phyloP scores from a whole-genome alignment of 2,329 filamentous ascomycete species.

The Ophiostoma sp. region DNA sequence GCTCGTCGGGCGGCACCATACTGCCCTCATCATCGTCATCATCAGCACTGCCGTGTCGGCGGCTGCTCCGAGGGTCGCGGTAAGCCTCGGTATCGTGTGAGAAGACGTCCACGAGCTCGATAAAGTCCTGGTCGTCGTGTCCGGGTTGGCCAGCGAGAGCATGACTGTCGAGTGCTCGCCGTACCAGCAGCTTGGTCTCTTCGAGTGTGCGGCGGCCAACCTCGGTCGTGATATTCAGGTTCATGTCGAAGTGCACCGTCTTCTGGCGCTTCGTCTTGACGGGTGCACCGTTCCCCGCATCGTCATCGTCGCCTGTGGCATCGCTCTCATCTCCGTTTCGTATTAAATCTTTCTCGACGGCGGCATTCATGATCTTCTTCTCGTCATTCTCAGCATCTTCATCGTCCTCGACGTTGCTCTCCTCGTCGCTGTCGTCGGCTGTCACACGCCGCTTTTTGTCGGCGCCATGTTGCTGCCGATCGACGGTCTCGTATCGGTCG shows the following conservation, averaged over 20 bases:
- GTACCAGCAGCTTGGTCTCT: constrained; percentile 57
- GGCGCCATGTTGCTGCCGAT: constrained; percentile 1
- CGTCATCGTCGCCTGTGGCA: constrained; percentile 10
- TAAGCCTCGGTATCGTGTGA: constrained; percentile 49
- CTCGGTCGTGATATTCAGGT: constrained; percentile 57
- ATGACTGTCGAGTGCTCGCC: constrained; percentile 58
- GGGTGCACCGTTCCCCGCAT: neutral
- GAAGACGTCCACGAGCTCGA: constrained; percentile 61
- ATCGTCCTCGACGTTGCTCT: neutral
- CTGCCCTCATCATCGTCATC: constrained; percentile 47
- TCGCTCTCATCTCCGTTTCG: neutral
- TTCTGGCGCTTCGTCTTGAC: constrained; percentile 55
- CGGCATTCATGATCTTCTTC: neutral
- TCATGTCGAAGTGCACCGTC: constrained; percentile 58
- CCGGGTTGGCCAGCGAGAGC: constrained; percentile 44
- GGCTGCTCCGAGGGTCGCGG: constrained; percentile 38
- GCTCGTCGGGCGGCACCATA: constrained; percentile 52
- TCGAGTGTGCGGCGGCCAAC: constrained; percentile 55
- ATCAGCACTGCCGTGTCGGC: constrained; percentile 46
- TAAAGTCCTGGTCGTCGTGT: constrained; percentile 55
- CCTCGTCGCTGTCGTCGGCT: neutral
- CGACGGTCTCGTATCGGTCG: constrained; percentile 19
- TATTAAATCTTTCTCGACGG: neutral
- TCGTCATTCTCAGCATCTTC: neutral
- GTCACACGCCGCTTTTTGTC: constrained; percentile 16